phyloP scores from a whole-genome alignment of 2,329 filamentous ascomycete species.

The Pseudocercospora macadamiae region DNA sequence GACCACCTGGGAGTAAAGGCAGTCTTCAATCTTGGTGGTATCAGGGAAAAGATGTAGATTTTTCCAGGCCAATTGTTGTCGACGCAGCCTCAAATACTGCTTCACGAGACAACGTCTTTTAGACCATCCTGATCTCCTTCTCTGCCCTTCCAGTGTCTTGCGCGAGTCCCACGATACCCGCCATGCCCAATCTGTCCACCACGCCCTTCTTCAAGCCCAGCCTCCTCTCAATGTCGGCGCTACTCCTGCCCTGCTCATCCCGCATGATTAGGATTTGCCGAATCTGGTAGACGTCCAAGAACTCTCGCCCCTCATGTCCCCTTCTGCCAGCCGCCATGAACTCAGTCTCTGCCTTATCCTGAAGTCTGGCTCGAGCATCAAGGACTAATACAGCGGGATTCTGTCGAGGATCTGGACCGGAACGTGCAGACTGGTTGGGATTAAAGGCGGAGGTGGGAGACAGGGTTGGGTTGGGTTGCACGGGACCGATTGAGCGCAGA shows the following conservation, averaged over 20 bases:
- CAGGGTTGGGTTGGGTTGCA: slow-evolving; percentile 60
- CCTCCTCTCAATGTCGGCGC: slow-evolving; percentile 37
- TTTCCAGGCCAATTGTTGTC: not conserved
- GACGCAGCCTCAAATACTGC: not conserved
- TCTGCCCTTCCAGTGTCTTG: slow-evolving; percentile 35
- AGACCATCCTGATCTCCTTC: slow-evolving; percentile 37
- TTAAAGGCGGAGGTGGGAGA: slow-evolving; percentile 58
- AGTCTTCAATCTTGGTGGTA: slow-evolving; percentile 18
- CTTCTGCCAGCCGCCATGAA: slow-evolving; percentile 48
- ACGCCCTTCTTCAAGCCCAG: slow-evolving; percentile 41
- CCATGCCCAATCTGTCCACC: slow-evolving; percentile 36
- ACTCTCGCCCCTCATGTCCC: slow-evolving; percentile 47
- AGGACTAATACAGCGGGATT: slow-evolving; percentile 62
- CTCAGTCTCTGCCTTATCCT: slow-evolving; percentile 58
- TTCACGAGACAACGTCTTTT: slow-evolving; percentile 7
- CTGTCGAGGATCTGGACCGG: slow-evolving; percentile 40
- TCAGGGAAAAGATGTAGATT: not conserved
- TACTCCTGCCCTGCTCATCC: slow-evolving; percentile 34
- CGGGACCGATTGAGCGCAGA: slow-evolving; percentile 67
- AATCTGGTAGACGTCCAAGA: slow-evolving; percentile 49
- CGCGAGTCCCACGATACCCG: slow-evolving; percentile 36
- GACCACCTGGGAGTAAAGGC: slow-evolving; percentile 54
- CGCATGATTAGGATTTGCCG: slow-evolving; percentile 39
- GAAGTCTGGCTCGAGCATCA: slow-evolving; percentile 54
- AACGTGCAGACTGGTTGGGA: slow-evolving; percentile 36